A percentile compares a stretch with the other conserved stretches of the same genome.
These are phyloP conservation scores for Arthrobotrys iridis DNA, from an alignment of 2,329 filamentous ascomycete species.

Conservation along the genomic window DNA sequence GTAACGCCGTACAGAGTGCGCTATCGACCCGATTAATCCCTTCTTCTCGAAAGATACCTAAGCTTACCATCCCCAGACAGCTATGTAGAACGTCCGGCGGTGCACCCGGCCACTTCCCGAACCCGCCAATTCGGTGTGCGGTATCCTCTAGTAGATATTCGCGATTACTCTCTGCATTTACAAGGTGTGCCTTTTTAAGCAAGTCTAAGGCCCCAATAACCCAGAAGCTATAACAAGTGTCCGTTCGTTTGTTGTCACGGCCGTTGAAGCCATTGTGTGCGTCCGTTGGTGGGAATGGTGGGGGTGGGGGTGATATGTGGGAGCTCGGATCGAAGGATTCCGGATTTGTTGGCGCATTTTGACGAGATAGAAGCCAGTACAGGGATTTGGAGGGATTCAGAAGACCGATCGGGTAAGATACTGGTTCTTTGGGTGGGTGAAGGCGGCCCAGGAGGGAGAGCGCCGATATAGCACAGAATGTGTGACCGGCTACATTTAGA, in stretches of 20 bases:
- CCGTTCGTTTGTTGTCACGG: slow-evolving; percentile 86
- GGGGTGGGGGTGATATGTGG: slow-evolving; percentile 57
- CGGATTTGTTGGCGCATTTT: slow-evolving; percentile 61
- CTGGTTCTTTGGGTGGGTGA: slow-evolving; percentile 59
- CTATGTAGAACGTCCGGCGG: slow-evolving; percentile 79
- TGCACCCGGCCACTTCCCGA: slow-evolving; percentile 72
- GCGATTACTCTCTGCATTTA: slow-evolving; percentile 71
- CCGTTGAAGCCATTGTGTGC: slow-evolving; percentile 78
- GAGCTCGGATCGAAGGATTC: slow-evolving; percentile 61
- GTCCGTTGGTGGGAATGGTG: slow-evolving; percentile 11
- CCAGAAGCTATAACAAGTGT: slow-evolving; percentile 98
- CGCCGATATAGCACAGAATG: slow-evolving; percentile 84
- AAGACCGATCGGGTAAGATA: slow-evolving; percentile 62
- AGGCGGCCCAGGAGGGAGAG: slow-evolving; percentile 78
- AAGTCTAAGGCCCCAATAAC: slow-evolving; percentile 70
- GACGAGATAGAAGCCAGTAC: slow-evolving; percentile 72
- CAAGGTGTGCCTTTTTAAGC: slow-evolving; percentile 68
- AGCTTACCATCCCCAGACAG: slow-evolving; percentile 83
- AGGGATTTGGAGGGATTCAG: slow-evolving; percentile 61
- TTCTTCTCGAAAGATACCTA: slow-evolving; percentile 77
- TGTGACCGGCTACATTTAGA: slow-evolving; percentile 76
- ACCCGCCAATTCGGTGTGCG: slow-evolving; percentile 85
- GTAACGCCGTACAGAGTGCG: slow-evolving; percentile 76
- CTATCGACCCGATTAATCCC: slow-evolving; percentile 77
- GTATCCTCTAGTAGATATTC: slow-evolving; percentile 84